Percentiles rank a stretch among this genome's conserved stretches.
Conservation (phyloP, 371 early-diverging fungal genomes). For the Actinomortierella wolfii region DNA sequence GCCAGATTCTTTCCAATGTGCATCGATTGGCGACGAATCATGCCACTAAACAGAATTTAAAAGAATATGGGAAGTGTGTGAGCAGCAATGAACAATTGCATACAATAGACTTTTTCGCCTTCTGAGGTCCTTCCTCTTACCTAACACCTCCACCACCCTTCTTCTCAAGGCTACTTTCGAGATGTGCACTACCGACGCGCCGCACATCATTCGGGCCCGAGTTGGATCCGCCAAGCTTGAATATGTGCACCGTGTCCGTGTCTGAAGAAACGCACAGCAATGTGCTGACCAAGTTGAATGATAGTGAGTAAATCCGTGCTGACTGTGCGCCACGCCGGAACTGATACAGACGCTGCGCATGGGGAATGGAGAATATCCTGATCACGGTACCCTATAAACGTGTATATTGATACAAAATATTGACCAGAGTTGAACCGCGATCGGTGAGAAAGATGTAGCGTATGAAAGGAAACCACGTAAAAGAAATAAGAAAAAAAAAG, state of each 20-base stretch:
- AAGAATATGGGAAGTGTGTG: neutral
- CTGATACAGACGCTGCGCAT: slow-evolving; percentile 89
- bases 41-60: slow-evolving; percentile 40
- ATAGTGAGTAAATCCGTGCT: slow-evolving; percentile 87
- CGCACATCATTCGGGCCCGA: slow-evolving; percentile 8
- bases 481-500: neutral
- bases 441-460: neutral
- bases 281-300: slow-evolving; percentile 84
- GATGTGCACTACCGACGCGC: neutral
- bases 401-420: neutral
- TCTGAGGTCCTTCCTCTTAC: neutral
- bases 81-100: neutral
- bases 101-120: slow-evolving; percentile 1
- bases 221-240: slow-evolving; percentile 61
- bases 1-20: slow-evolving; percentile 66
- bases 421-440: too few species aligned
- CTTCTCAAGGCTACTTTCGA: slow-evolving; percentile 1
- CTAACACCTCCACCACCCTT: slow-evolving; percentile 2
- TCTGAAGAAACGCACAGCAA: slow-evolving; percentile 89
- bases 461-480: neutral
- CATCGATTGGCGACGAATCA: slow-evolving; percentile 63
- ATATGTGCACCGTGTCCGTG: slow-evolving; percentile 98
- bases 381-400: slow-evolving; percentile 89
- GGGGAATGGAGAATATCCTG: slow-evolving; percentile 90
- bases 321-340: slow-evolving; percentile 94